Evolutionary conservation across 139 green algal species (phyloP).

Genomic region (Yamagishiella unicocca): DNA sequence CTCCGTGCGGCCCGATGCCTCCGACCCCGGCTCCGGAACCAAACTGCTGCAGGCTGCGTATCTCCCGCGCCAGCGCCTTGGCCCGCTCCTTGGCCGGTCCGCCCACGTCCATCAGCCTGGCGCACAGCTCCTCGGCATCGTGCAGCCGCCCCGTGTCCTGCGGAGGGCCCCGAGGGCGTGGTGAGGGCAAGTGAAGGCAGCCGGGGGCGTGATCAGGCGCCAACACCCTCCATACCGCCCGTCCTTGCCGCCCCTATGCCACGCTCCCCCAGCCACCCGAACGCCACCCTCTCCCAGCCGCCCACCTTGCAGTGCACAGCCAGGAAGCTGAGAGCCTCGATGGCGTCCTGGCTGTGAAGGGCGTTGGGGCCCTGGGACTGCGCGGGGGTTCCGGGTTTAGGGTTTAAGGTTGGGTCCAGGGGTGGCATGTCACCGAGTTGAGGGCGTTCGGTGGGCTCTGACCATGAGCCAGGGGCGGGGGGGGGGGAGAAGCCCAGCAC

Average conservation of each 20-base stretch:
- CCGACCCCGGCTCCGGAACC: background rate
- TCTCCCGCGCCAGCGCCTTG: constrained; percentile 86
- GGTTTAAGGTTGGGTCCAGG: too few species aligned
- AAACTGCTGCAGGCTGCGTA: constrained; percentile 22
- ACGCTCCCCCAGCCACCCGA: background rate
- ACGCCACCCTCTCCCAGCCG: background rate
- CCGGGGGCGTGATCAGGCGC: too few species aligned
- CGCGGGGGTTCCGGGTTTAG: too few species aligned
- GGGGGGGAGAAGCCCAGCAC: too few species aligned
- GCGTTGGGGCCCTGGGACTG: constrained; percentile 12
- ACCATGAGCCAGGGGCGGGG: too few species aligned
- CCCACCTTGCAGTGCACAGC: constrained; percentile 78
- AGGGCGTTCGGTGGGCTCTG: too few species aligned
- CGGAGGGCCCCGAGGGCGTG: background rate
- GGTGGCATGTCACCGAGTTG: too few species aligned
- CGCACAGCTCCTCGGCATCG: constrained; percentile 77
- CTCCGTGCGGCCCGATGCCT: background rate
- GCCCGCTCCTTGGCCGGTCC: constrained; percentile 84
- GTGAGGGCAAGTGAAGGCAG: background rate
- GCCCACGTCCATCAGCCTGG: constrained; percentile 89
- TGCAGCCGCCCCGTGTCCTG: constrained; percentile 70
- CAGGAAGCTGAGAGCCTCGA: constrained; percentile 93
- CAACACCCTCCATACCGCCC: too few species aligned
- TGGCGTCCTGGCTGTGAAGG: constrained; percentile 65
- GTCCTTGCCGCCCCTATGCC: background rate